A percentile compares a stretch with the other conserved stretches of the same genome.
These are phyloP conservation scores for Alternaria angustiovoidea DNA, from an alignment of 2,329 filamentous ascomycete species.

Conservation along the genomic window DNA sequence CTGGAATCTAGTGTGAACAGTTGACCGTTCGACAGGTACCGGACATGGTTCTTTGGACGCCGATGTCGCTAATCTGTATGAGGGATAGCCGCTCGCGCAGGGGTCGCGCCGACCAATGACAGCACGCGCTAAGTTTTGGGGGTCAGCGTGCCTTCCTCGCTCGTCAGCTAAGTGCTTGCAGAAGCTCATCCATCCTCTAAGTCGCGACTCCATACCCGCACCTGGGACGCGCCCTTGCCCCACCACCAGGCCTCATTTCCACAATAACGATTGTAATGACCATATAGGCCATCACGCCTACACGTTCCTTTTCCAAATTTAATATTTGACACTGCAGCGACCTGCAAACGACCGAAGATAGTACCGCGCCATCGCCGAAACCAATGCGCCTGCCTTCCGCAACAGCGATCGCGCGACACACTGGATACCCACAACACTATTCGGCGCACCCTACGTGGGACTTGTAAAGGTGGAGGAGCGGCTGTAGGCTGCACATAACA, in stretches of 20 bases:
- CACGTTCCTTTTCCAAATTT: slow-evolving; percentile 34
- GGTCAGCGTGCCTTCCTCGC: slow-evolving; percentile 7
- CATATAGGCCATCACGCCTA: slow-evolving; percentile 26
- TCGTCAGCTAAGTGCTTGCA: slow-evolving; percentile 24
- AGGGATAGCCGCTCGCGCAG: neutral
- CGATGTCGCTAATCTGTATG: neutral
- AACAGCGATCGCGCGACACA: slow-evolving; percentile 20
- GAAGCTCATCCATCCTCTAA: slow-evolving; percentile 28
- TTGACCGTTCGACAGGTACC: neutral
- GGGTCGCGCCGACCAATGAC: neutral
- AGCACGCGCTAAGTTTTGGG: slow-evolving; percentile 2
- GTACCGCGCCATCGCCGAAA: slow-evolving; percentile 27
- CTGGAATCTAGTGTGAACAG: neutral
- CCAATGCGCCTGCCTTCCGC: slow-evolving; percentile 37
- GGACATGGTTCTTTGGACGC: neutral
- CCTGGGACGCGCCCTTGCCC: slow-evolving; percentile 41
- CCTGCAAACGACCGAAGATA: slow-evolving; percentile 14
- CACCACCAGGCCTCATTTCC: slow-evolving; percentile 32
- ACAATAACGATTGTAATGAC: slow-evolving; percentile 44
- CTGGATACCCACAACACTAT: slow-evolving; percentile 20
- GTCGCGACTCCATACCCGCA: slow-evolving; percentile 38
- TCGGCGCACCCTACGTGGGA: slow-evolving; percentile 16
- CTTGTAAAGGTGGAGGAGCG: slow-evolving; percentile 26
- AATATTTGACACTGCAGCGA: slow-evolving; percentile 23
- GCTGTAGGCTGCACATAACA: slow-evolving; percentile 33